These are phyloP conservation scores for Lachnum nothofagi DNA, from an alignment of 2,329 filamentous ascomycete genomes.

Conservation along the genomic window DNA sequence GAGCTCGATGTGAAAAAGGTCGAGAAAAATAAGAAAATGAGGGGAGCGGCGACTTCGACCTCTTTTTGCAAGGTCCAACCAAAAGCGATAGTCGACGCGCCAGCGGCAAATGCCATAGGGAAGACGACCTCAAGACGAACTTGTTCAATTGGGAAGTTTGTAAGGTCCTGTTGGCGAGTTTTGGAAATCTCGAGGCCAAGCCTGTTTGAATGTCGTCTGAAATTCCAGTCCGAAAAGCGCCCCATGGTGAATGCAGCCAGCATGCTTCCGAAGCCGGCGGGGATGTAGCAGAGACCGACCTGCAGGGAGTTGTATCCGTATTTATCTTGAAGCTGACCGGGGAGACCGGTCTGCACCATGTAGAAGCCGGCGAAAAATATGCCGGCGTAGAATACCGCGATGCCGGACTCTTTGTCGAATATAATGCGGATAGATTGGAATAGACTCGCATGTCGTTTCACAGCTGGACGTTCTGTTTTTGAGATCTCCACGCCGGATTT, in stretches of 20 bases:
- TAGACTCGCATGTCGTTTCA: not conserved
- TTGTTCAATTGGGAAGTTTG: conserved; percentile 31
- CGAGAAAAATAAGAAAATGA: conserved; percentile 38
- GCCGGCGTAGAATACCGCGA: conserved; percentile 9
- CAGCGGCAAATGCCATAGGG: conserved; percentile 12
- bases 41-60: conserved; percentile 41
- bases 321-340: conserved; percentile 16
- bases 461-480: not conserved
- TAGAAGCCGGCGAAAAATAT: conserved; percentile 7
- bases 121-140: conserved; percentile 18
- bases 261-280: conserved; percentile 6
- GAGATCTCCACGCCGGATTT: not conserved
- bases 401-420: conserved; percentile 9
- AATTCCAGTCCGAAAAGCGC: conserved; percentile 50
- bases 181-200: conserved; percentile 39
- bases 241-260: conserved; percentile 27
- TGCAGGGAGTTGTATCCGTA: conserved; percentile 39
- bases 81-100: conserved; percentile 20
- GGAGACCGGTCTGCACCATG: conserved; percentile 5
- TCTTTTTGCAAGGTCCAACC: conserved; percentile 27
- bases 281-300: conserved; percentile 16
- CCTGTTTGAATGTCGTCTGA: conserved; percentile 39
- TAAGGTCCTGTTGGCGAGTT: conserved; percentile 43
- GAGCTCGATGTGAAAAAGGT: conserved; percentile 32
- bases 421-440: not conserved